phyloP scores from a whole-genome alignment of 176 grass and related monocot species.

The Chrysopogon serrulatus region DNA sequence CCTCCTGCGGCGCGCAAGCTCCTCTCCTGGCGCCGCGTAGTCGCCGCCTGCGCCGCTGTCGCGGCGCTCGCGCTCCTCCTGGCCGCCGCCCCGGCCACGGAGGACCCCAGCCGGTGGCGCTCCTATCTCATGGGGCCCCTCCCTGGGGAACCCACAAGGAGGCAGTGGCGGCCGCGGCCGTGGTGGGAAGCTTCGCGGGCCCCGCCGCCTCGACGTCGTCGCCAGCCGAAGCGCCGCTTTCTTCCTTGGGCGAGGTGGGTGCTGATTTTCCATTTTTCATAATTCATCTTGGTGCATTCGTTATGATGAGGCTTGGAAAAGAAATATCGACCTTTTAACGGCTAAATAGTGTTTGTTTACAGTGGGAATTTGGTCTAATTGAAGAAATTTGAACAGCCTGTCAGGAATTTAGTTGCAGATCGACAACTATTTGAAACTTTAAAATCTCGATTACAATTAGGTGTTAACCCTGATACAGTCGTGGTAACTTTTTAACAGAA shows the following conservation, averaged over 20 bases:
- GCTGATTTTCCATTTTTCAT: background rate
- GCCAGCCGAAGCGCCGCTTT: background rate
- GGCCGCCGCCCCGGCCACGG: background rate
- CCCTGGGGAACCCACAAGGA: background rate
- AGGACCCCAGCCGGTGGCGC: constrained; percentile 12
- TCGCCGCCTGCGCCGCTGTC: constrained; percentile 21
- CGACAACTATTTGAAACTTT: background rate
- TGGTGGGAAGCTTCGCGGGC: background rate
- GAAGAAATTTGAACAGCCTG: background rate
- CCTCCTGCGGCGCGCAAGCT: constrained; percentile 5
- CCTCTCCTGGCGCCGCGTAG: constrained; percentile 25
- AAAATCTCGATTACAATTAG: background rate
- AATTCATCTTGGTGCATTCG: background rate
- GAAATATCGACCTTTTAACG: background rate
- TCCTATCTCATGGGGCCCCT: background rate
- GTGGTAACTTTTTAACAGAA: background rate
- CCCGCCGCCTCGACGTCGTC: background rate
- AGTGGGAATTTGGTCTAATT: background rate
- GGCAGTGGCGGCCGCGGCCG: background rate
- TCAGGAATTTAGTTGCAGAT: background rate
- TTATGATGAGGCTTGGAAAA: background rate
- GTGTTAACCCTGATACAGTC: background rate
- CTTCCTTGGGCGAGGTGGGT: constrained; percentile 24
- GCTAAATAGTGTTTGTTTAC: background rate
- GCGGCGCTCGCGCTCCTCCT: constrained; percentile 33